Evolutionary conservation across 495 filamentous ascomycete species (phyloP), one percentile per base, ranked within the genome.

Genomic region (Rusavskia elegans): DNA sequence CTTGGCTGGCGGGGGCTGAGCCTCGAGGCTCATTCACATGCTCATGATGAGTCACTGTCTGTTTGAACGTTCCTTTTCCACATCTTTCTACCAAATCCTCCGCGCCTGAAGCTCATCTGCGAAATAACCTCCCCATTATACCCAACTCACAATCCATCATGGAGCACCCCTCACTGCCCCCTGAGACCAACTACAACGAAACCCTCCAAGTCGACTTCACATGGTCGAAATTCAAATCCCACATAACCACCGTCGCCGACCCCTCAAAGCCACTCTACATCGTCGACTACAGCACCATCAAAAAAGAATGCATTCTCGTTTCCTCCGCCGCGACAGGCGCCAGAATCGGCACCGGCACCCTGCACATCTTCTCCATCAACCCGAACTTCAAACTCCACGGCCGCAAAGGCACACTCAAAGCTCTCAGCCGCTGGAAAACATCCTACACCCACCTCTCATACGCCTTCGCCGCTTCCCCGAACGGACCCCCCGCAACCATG

Each of bases 391-490:
- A 59, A 10, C 41, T 61, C 19, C 55, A 58, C 38, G 61, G 61
- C 8, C 57, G 53, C 3, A 55, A 52, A 23, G 61, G 55, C 30
- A 58, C 58, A 3, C 53, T 68, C 11, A 42, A 56, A 16, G 65
- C 66, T 2, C 65, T 63, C 38, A 61, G 57, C 17, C 65, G 66
- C 23, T 61, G 58, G 36, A 48, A 56, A 27, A 65, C 65, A 1
- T 38, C 51, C 10, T 69, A 69, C 53, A 64, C 62, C 19, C 60
- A 69, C 51, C 56, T 56, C 27, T 67, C 65, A 0, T 38, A 53
- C 35, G 54, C 55, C 10, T 61, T 55, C 41, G 20, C 41, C 7
- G 1, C 25, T 3, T 60, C 59, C 8, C 44, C 49, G 9, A 56
- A 53, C 9, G 58, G 53, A 13, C 30, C 53, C 0, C 62, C 65